These are phyloP conservation scores for Pyrenopolyporus hunteri DNA, from an alignment of 495 filamentous ascomycete genomes.

Conservation along the genomic window DNA sequence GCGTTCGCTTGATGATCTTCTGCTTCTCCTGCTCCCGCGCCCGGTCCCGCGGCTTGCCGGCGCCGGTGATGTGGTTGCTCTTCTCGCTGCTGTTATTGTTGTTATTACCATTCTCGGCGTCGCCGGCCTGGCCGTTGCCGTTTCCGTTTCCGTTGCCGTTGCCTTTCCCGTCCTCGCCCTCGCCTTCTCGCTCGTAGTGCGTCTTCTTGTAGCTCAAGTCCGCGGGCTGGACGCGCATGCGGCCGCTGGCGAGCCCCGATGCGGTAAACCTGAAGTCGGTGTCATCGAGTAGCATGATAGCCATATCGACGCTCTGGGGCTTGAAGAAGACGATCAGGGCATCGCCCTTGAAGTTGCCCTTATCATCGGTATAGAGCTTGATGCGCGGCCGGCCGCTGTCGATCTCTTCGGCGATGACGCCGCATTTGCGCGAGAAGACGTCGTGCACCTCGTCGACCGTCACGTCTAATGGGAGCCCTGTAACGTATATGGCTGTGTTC, in stretches of 20 bases:
- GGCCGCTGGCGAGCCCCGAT: conserved; percentile 55
- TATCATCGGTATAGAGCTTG: conserved; percentile 87
- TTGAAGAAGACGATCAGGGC: conserved; percentile 93
- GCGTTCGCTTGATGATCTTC: conserved; percentile 87
- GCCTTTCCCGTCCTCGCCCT: conserved; percentile 34
- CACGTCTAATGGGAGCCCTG: conserved; percentile 78
- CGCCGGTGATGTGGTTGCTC: conserved; percentile 35
- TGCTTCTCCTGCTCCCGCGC: conserved; percentile 70
- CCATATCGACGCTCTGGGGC: conserved; percentile 84
- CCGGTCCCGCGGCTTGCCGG: conserved; percentile 49
- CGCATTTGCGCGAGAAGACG: conserved; percentile 83
- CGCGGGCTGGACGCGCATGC: conserved; percentile 82
- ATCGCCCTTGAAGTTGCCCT: conserved; percentile 89
- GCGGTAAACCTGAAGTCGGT: conserved; percentile 76
- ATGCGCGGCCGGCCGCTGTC: conserved; percentile 84
- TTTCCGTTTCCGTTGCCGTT: conserved; percentile 42
- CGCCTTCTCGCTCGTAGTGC: conserved; percentile 46
- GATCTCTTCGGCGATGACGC: conserved; percentile 93
- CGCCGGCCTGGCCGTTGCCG: conserved; percentile 44
- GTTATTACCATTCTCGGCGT: too few relatives aligned
- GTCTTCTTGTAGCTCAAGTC: conserved; percentile 87
- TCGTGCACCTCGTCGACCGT: conserved; percentile 79
- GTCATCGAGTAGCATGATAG: conserved; percentile 91
- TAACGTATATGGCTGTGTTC: conserved; percentile 92
- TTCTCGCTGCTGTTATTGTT: too few relatives aligned